Evolutionary conservation across 228 moss, liverwort and hornwort genomes (phyloP).

Genomic region (Sphagnum fallax): DNA sequence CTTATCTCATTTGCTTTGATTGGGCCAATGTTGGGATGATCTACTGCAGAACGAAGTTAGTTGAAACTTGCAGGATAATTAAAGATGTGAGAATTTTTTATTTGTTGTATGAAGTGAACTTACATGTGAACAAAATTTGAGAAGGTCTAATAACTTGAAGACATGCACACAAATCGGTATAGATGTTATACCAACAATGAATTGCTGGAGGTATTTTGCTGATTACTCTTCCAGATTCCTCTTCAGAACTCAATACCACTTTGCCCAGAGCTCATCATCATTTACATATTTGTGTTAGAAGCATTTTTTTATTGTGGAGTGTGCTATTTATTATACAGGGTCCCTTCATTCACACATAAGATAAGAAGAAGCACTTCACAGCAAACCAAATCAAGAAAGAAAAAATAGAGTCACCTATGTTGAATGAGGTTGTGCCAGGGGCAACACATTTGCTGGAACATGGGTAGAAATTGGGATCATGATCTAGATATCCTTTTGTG

Average conservation of each 20-base stretch:
- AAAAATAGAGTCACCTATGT: slow-evolving; percentile 23
- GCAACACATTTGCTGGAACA: slow-evolving; percentile 14
- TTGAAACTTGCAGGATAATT: no score
- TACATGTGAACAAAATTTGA: slow-evolving; percentile 49
- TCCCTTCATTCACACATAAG: slow-evolving; percentile 58
- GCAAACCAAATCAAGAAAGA: slow-evolving; percentile 55
- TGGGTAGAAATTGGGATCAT: background rate
- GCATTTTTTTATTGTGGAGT: background rate
- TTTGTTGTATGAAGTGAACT: no score
- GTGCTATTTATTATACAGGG: slow-evolving; percentile 28
- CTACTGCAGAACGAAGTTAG: no score
- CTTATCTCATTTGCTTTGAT: no score
- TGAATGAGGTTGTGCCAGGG: slow-evolving; percentile 9
- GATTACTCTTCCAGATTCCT: background rate
- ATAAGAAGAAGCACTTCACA: slow-evolving; percentile 53
- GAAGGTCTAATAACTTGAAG: slow-evolving; percentile 81
- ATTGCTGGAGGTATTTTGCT: slow-evolving; percentile 59
- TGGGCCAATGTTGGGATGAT: no score
- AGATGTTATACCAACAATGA: slow-evolving; percentile 53
- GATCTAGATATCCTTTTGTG: no score
- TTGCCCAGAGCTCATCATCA: background rate
- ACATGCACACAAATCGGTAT: slow-evolving; percentile 62
- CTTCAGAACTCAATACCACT: no score
- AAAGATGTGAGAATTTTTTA: no score
- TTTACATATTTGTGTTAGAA: no score